Base-by-base conservation (phyloP, 1,139 yeast species). In the Kodamaea suecica region DNA sequence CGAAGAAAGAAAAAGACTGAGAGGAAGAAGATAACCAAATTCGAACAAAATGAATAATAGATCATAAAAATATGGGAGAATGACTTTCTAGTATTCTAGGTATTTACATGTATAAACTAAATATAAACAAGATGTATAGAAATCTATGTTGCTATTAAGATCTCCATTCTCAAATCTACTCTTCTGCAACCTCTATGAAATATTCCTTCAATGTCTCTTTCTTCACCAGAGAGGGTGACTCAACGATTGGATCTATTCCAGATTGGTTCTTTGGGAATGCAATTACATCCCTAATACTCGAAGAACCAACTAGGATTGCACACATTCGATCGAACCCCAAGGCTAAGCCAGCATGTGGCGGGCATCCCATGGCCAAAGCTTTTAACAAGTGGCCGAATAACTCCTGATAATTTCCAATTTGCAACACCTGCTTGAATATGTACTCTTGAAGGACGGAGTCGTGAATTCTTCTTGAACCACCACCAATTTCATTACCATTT, bases 311-410 rank as follows among this genome's bases (percentile, higher is more conserved):
- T 25, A 92, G 57, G 90, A 92, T 87, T 1, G 98, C 95, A 51
- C 95, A 81, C 67, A 92, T 67, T 42, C 99, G 69, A 57, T 92
- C 99, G 48, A 92, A 85, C 0, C 98, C 99, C 36, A 92, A 68
- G 0, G 98, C 99, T 34, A 92, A 68, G 0, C 99, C 99, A 2
- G 97, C 97, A 63, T 92, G 99, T 0, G 99, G 98, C 0, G 99
- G 99, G 53, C 97, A 88, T 1, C 98, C 98, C 64, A 85, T 79
- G 29, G 78, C 76, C 40, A 92, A 75, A 0, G 96, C 97, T 30
- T 71, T 68, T 23, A 94, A 65, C 31, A 92, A 67, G 58, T 94
- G 99, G 0, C 95, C 95, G 65, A 92, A 92, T n/a, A 87, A 63
- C 13, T 58, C 55, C 32, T 80, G 68, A 34, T 84, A 73, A 44